Conservation (phyloP, 2,329 filamentous ascomycete species). For the Teratosphaeria nubilosa region DNA sequence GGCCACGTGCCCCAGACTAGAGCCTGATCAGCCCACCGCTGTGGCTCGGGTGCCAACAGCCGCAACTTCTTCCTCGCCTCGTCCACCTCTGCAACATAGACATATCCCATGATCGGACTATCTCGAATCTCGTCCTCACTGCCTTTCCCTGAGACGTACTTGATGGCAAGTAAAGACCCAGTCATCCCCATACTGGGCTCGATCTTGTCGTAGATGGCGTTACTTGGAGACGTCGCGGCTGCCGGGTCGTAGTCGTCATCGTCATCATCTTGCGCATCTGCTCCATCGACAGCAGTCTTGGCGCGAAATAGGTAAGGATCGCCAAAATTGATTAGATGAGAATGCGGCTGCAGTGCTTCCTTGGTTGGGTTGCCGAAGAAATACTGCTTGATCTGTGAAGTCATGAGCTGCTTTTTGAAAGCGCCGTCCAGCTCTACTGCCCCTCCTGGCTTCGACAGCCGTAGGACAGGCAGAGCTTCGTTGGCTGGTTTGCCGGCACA, state of each 20-base stretch:
- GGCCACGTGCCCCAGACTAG: conserved; percentile 81
- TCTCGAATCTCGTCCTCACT: conserved; percentile 63
- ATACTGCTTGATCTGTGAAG: conserved; percentile 77
- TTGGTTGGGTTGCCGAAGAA: conserved; percentile 69
- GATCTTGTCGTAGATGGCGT: conserved; percentile 33
- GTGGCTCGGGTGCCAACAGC: conserved; percentile 73
- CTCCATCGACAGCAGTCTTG: conserved; percentile 7
- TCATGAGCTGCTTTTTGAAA: conserved; percentile 64
- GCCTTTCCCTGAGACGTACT: conserved; percentile 57
- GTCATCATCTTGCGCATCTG: conserved; percentile 27
- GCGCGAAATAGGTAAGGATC: conserved; percentile 55
- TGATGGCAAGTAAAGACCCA: conserved; percentile 76
- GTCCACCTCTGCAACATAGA: conserved; percentile 88
- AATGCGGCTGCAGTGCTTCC: conserved; percentile 67
- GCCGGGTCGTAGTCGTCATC: conserved; percentile 31
- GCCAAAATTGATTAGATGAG: conserved; percentile 71
- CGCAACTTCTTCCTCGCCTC: conserved; percentile 71
- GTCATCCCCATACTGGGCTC: conserved; percentile 59
- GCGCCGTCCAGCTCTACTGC: conserved; percentile 64
- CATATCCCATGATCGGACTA: conserved; percentile 79
- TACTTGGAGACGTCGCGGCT: neutral
- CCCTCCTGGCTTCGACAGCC: conserved; percentile 75
- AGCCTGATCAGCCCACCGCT: conserved; percentile 66
- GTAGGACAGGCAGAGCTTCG: conserved; percentile 64
- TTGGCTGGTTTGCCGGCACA: conserved; percentile 31